Evolutionary conservation across 208 protist species (phyloP).

Genomic region (Tritrichomonas foetus): DNA sequence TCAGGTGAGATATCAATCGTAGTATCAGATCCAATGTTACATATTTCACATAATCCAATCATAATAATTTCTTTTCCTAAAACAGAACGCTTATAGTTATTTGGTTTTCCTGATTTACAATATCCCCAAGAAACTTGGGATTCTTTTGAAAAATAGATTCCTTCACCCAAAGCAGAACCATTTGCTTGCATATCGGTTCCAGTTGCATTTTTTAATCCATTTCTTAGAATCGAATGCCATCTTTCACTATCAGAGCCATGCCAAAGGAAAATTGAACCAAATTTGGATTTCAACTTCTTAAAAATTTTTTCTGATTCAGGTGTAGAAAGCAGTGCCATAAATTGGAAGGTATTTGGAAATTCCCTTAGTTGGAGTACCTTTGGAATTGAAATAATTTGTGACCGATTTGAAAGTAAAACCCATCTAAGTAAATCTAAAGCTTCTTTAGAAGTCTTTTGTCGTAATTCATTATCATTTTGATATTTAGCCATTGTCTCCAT

Average conservation of each 20-base stretch:
- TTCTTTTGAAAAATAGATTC: neutral
- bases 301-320: neutral
- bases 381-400: neutral
- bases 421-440: neutral
- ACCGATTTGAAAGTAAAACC: neutral
- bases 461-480: neutral
- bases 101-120: neutral
- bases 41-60: neutral
- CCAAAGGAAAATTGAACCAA: neutral
- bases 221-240: neutral
- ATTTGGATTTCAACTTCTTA: neutral
- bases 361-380: neutral
- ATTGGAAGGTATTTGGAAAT: neutral
- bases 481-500: neutral
- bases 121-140: neutral
- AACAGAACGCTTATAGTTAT: neutral
- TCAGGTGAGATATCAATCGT: neutral
- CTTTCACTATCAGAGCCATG: neutral
- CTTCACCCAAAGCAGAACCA: neutral
- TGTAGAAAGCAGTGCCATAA: neutral
- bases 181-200: neutral
- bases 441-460: too few relatives aligned
- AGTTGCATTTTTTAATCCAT: neutral
- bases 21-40: neutral
- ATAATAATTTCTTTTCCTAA: neutral